These are phyloP conservation scores for Tylopilus felleus DNA, from an alignment of 768 basidiomycete species.

Conservation along the genomic window DNA sequence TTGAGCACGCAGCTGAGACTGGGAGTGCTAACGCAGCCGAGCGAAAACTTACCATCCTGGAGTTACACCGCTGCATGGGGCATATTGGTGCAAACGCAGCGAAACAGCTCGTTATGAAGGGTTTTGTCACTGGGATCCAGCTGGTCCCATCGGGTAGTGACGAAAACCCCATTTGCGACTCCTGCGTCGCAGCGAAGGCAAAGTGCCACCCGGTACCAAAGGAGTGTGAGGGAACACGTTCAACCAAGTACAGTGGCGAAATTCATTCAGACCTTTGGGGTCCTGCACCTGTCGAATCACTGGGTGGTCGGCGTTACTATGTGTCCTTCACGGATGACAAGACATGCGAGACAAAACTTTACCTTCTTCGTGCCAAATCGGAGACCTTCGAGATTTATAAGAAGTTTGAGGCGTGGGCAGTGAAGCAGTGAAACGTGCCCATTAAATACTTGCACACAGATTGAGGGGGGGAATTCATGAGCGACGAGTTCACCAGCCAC, in stretches of 20 bases:
- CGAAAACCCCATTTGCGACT: background rate
- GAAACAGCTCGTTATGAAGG: too few relatives aligned
- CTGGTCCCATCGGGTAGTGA: background rate
- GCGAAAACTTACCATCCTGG: background rate
- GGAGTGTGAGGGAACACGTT: background rate
- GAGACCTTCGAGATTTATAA: slow-evolving; percentile 7
- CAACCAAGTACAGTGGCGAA: background rate
- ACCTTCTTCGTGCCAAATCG: background rate
- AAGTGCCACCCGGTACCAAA: background rate
- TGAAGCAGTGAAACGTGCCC: background rate
- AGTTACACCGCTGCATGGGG: background rate
- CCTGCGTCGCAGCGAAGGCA: background rate
- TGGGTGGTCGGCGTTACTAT: background rate
- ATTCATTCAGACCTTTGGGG: background rate
- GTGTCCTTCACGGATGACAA: slow-evolving; percentile 11
- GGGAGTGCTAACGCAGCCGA: background rate
- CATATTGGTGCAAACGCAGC: too few relatives aligned
- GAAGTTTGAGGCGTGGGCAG: background rate
- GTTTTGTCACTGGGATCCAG: too few relatives aligned
- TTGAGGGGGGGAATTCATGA: slow-evolving; percentile 32
- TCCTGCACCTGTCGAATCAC: background rate
- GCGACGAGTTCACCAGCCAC: background rate
- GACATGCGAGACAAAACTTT: background rate
- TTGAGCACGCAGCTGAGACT: background rate
- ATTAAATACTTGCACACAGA: slow-evolving; percentile 8